Evolutionary conservation across 2,329 filamentous ascomycete genomes (phyloP).

Genomic region (Aspergillus novoparasiticus): DNA sequence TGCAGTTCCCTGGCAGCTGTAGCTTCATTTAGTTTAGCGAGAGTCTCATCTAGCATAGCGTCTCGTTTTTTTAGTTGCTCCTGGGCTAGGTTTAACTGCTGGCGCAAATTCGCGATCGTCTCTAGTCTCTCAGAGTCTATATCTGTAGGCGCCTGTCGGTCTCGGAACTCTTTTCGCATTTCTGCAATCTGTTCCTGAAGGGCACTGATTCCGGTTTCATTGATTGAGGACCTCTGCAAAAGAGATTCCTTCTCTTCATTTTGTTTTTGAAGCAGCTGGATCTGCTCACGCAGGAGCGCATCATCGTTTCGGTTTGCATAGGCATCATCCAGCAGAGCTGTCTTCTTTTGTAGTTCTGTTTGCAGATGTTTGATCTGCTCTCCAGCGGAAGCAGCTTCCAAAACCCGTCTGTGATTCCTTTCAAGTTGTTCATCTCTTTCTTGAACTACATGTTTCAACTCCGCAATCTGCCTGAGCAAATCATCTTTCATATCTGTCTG

Average conservation of each 20-base stretch:
- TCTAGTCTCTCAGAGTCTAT: slow-evolving; percentile 34
- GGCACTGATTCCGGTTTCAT: slow-evolving; percentile 22
- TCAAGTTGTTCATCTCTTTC: slow-evolving; percentile 40
- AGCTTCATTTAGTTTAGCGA: slow-evolving; percentile 36
- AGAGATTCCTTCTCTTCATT: slow-evolving; percentile 29
- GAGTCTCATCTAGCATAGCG: slow-evolving; percentile 35
- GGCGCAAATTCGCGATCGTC: slow-evolving; percentile 35
- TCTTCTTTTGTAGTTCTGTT: slow-evolving; percentile 38
- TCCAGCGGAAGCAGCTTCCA: slow-evolving; percentile 39
- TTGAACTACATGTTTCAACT: slow-evolving; percentile 34
- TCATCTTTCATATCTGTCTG: slow-evolving; percentile 23
- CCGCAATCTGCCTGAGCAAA: slow-evolving; percentile 34
- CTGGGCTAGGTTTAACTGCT: slow-evolving; percentile 35
- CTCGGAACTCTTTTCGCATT: slow-evolving; percentile 36
- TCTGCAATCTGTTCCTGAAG: slow-evolving; percentile 36
- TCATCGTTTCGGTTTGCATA: slow-evolving; percentile 27
- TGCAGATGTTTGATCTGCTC: slow-evolving; percentile 45
- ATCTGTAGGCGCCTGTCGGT: slow-evolving; percentile 22
- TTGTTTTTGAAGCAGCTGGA: slow-evolving; percentile 32
- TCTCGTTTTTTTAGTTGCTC: slow-evolving; percentile 41
- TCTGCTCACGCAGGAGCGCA: slow-evolving; percentile 30
- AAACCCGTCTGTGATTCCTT: slow-evolving; percentile 32
- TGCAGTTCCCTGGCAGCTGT: slow-evolving; percentile 36
- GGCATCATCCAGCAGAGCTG: slow-evolving; percentile 30
- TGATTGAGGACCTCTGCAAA: slow-evolving; percentile 26